phyloP scores from a whole-genome alignment of 208 protist genomes.

The Leishmania gerbilli region DNA sequence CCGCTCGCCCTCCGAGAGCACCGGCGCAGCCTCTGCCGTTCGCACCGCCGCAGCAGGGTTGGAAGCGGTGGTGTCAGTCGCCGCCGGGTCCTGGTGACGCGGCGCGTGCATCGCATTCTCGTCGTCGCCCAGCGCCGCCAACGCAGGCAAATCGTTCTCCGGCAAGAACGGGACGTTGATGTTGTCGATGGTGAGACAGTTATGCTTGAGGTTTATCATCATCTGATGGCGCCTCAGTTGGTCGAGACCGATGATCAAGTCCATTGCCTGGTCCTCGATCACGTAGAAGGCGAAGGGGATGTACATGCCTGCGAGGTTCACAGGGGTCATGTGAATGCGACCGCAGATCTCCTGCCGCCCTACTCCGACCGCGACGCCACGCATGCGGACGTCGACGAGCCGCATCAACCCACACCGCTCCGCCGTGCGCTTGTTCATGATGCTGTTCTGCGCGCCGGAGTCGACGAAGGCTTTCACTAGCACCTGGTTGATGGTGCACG shows the following conservation, averaged over 20 bases:
- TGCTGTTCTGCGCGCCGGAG: constrained; percentile 79
- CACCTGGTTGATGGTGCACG: constrained; percentile 86
- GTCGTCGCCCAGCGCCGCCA: neutral
- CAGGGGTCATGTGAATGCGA: constrained; percentile 84
- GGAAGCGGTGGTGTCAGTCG: neutral
- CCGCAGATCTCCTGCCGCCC: constrained; percentile 91
- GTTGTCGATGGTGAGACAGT: constrained; percentile 55
- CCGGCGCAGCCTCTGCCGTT: neutral
- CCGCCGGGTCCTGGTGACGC: neutral
- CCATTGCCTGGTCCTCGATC: constrained; percentile 86
- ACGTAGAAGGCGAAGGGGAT: constrained; percentile 90
- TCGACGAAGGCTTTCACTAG: constrained; percentile 96
- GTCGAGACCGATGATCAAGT: constrained; percentile 96
- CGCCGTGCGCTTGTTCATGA: constrained; percentile 85
- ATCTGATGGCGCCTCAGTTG: constrained; percentile 90
- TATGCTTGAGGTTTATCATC: constrained; percentile 65
- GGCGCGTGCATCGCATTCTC: neutral
- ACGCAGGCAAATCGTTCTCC: constrained; percentile 45
- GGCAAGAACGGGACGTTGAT: constrained; percentile 56
- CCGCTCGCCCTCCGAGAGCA: constrained; percentile 3
- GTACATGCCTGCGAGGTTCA: constrained; percentile 78
- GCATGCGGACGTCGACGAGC: constrained; percentile 88
- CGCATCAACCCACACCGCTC: constrained; percentile 87
- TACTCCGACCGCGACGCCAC: constrained; percentile 89
- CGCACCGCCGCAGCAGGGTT: neutral